Base-by-base conservation (phyloP, 164 flowering plant species). In the Dillenia suffruticosa region DNA sequence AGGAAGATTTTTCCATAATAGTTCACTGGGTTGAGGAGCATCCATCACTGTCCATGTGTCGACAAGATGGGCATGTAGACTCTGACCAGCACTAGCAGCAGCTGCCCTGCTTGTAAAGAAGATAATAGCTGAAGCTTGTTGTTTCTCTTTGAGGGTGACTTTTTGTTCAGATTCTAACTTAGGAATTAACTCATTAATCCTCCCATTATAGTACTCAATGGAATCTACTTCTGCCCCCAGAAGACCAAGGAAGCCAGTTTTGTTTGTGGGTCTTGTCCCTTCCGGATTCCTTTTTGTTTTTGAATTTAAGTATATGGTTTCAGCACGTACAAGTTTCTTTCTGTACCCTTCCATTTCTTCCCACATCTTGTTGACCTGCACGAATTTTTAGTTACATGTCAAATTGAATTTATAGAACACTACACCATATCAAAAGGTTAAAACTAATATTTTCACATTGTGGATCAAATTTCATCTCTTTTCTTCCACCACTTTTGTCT, bases 241-340 rank as follows among this genome's bases (percentile, higher is more conserved):
- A 26, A 91, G 81, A 46, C 99, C 95, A 57, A 91, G 89, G 63
- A 76, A 82, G 14, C 96, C 97, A 64, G 74, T 82, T 74, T 68
- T 85, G 71, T 77, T 73, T 12, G 72, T 83, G 16, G 92, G 99
- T 68, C 74, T 82, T 60, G 71, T 65, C 63, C 89, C 92, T 63
- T 87, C 90, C 5, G 87, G 84, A 2, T 70, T 79, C 52, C 72
- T 70, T 4, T 67, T 51, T 26, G 69, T 61, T 72, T 87, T 82
- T 2, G 92, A 85, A 46, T 65, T 68, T 19, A 76, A 78, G 70
- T 77, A 89, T 46, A 86, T 47, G 52, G 85, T 84, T 79, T 94
- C 93, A 12, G 97, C 90, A 44, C 69, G 93, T 17, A 73, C 85
- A 67, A 91, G 93, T 81, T 89, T 91, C 85, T 87, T 89, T 70